Base-by-base conservation (phyloP, 2,329 filamentous ascomycete species). In the Ophiostoma piceae region DNA sequence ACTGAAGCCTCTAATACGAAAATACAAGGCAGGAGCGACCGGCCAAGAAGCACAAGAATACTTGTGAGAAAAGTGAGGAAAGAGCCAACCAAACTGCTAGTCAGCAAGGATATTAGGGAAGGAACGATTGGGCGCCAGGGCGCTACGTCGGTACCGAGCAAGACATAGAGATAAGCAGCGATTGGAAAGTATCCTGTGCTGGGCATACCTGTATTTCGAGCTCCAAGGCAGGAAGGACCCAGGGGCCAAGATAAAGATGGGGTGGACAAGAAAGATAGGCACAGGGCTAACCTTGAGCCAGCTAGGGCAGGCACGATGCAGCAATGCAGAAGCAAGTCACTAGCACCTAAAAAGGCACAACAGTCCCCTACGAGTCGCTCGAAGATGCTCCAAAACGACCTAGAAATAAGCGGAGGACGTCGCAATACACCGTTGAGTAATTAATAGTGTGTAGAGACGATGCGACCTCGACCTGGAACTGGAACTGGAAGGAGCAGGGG, bases 61-160 rank as follows among this genome's bases (percentile, higher is more conserved):
- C 32, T 35, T 6, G 32, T 35, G n/a, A n/a, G n/a, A n/a, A n/a
- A n/a, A n/a, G n/a, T n/a, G 35, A 35, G 4, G 35, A 35, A 35
- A 39, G 12, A 68, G 9, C 67, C n/a, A 57, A 35, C 22, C n/a
- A 37, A 14, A 35, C 35, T 16, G 37, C 16, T 0, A 62, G 1
- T 12, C 26, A 35, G 5, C 60, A 35, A 54, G 57, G n/a, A 29
- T 29, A 67, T 37, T 64, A 51, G 4, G 67, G 67, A 68, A 68
- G 43, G 62, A 70, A 66, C 66, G 57, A 70, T 64, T 67, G 65
- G 35, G 51, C 51, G 51, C 22, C 51, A 29, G 26, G 29, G 60
- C 41, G 57, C 29, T 39, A 54, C 32, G 51, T 22, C 51, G 51
- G 51, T 57, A 57, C 51, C 51, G 8, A 57, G 51, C n/a, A 12